These are phyloP conservation scores for Pilaira anomala DNA, from an alignment of 192 early-diverging fungal species.

Conservation along the genomic window DNA sequence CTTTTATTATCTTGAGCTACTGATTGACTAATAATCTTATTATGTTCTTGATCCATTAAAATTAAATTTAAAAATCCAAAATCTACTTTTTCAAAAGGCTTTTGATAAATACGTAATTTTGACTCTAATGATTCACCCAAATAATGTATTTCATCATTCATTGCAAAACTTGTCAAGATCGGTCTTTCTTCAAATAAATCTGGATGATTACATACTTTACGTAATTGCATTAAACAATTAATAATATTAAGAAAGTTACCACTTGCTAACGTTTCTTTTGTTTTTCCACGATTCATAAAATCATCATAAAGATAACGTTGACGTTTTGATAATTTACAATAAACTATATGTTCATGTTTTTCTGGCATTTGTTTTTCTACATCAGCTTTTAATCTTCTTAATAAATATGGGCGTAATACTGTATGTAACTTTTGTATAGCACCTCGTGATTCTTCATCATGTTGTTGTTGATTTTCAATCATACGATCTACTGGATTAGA, in stretches of 20 bases:
- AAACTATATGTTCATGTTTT: conserved; percentile 66
- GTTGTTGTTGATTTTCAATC: conserved; percentile 53
- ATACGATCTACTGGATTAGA: conserved; percentile 80
- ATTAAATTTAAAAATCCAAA: conserved; percentile 45
- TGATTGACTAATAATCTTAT: conserved; percentile 26
- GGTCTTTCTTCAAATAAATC: conserved; percentile 57
- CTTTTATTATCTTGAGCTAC: conserved; percentile 22
- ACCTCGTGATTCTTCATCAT: conserved; percentile 47
- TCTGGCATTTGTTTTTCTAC: conserved; percentile 67
- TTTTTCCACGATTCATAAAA: conserved; percentile 79
- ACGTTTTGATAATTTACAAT: conserved; percentile 66
- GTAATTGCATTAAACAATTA: conserved; percentile 72
- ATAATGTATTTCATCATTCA: conserved; percentile 36
- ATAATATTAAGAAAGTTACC: conserved; percentile 77
- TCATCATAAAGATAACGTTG: conserved; percentile 75
- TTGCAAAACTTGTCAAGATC: conserved; percentile 59
- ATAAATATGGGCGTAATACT: conserved; percentile 59
- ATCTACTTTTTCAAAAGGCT: conserved; percentile 22
- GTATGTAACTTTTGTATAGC: conserved; percentile 61
- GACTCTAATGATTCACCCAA: conserved; percentile 37
- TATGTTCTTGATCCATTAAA: conserved; percentile 16
- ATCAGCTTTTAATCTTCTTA: conserved; percentile 63
- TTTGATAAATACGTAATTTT: conserved; percentile 26
- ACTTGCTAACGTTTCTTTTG: conserved; percentile 63
- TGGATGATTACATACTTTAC: conserved; percentile 56